Evolutionary conservation across 495 filamentous ascomycete genomes (phyloP).

Genomic region (Cudoniella acicularis): DNA sequence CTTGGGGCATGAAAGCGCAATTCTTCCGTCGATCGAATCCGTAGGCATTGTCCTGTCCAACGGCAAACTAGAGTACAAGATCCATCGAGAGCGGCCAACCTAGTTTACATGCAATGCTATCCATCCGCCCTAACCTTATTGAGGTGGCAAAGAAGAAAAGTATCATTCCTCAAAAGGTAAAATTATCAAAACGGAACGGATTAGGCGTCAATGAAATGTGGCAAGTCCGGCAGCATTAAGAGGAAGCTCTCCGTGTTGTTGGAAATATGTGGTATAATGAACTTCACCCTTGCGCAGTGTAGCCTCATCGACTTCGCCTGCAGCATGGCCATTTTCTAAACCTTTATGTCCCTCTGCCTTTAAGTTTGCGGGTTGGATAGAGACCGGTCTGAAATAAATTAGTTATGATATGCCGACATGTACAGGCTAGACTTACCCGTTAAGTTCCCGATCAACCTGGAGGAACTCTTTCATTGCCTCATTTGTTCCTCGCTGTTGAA

Average conservation of each 20-base stretch:
- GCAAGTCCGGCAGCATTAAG: slow-evolving; percentile 18
- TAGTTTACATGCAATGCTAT: not conserved
- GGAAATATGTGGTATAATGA: slow-evolving; percentile 61
- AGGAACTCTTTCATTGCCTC: slow-evolving; percentile 85
- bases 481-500: slow-evolving; percentile 80
- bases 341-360: slow-evolving; percentile 30
- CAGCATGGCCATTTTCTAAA: slow-evolving; percentile 55
- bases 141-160: not conserved
- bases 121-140: not conserved
- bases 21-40: not conserved
- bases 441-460: slow-evolving; percentile 77
- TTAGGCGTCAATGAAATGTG: slow-evolving; percentile 16
- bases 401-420: slow-evolving; percentile 13
- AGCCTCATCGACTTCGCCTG: slow-evolving; percentile 59
- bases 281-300: slow-evolving; percentile 59
- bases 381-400: slow-evolving; percentile 41
- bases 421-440: slow-evolving; percentile 55
- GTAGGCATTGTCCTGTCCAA: not conserved
- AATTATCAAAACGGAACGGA: too few relatives aligned
- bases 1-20: not conserved
- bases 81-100: not conserved
- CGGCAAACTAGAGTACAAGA: not conserved
- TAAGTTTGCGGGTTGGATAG: slow-evolving; percentile 36
- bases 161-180: not conserved
- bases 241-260: slow-evolving; percentile 51